phyloP scores from a whole-genome alignment of 2,329 filamentous ascomycete genomes.

The Trichoderma afroharzianum region DNA sequence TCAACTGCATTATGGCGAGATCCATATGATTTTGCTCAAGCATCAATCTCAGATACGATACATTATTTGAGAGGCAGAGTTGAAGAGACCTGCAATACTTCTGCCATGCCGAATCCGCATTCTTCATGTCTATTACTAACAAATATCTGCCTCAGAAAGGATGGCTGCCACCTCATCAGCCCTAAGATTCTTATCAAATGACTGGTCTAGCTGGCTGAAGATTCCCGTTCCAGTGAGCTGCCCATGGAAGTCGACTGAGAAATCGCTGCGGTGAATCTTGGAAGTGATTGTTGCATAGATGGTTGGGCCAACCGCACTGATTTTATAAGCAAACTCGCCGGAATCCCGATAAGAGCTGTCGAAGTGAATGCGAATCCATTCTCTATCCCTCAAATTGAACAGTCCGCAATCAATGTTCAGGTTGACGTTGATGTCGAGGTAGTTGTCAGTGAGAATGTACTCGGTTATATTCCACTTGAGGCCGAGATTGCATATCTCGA shows the following conservation, averaged over 20 bases:
- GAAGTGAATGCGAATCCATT: neutral
- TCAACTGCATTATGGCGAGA: neutral
- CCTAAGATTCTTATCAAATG: neutral
- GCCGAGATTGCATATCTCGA: neutral
- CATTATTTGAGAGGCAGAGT: neutral
- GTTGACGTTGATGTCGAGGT: neutral
- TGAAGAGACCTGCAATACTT: too few species aligned
- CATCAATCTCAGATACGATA: neutral
- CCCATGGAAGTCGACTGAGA: neutral
- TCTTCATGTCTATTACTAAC: neutral
- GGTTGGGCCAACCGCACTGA: neutral
- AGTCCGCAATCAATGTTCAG: neutral
- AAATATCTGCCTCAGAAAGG: neutral
- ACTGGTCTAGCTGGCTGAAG: neutral
- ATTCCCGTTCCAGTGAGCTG: neutral
- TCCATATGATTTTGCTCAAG: neutral
- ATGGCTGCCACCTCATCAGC: neutral
- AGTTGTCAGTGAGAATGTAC: neutral
- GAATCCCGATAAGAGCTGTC: neutral
- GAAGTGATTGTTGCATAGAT: neutral
- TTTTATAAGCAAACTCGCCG: neutral
- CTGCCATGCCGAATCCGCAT: neutral
- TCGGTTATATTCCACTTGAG: neutral
- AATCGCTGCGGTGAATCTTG: neutral
- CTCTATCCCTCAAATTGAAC: neutral